A percentile compares a stretch with the other conserved stretches of the same genome.
These are phyloP conservation scores for Calonectria montana DNA, from an alignment of 2,329 filamentous ascomycete genomes.

Conservation along the genomic window DNA sequence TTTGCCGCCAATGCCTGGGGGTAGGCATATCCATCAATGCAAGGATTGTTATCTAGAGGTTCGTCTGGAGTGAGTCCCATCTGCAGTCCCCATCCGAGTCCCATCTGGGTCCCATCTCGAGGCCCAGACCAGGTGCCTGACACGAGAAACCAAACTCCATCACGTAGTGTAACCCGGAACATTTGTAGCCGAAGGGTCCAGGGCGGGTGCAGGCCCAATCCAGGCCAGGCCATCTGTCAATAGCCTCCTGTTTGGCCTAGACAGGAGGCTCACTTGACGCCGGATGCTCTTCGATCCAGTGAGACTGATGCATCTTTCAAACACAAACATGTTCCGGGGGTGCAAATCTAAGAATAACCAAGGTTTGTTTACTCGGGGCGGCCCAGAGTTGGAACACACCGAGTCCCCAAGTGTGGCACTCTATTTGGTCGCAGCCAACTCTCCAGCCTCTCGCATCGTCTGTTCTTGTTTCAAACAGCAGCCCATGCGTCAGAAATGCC, in stretches of 20 bases:
- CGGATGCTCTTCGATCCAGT: constrained; percentile 36
- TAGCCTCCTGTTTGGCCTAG: constrained; percentile 9
- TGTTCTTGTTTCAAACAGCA: constrained; percentile 12
- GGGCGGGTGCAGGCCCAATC: neutral
- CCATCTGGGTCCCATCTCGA: neutral
- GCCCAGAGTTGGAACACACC: constrained; percentile 30
- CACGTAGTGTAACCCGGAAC: constrained; percentile 11
- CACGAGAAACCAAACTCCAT: constrained; percentile 9
- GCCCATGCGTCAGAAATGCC: constrained; percentile 15
- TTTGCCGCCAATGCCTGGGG: constrained; percentile 12
- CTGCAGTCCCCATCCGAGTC: neutral
- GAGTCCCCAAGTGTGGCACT: constrained; percentile 8
- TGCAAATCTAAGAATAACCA: constrained; percentile 32
- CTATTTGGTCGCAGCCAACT: constrained; percentile 2
- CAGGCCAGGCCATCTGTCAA: constrained; percentile 21
- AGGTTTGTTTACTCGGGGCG: constrained; percentile 28
- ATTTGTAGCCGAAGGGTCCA: constrained; percentile 15
- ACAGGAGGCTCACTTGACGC: constrained; percentile 35
- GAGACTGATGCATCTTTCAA: constrained; percentile 43
- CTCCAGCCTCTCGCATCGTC: neutral
- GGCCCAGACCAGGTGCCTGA: neutral
- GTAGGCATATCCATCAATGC: neutral
- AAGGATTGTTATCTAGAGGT: constrained; percentile 5
- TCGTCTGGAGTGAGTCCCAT: neutral
- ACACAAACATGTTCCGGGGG: constrained; percentile 36